phyloP scores from a whole-genome alignment of 2,329 filamentous ascomycete species.

The Aureobasidium sp. region DNA sequence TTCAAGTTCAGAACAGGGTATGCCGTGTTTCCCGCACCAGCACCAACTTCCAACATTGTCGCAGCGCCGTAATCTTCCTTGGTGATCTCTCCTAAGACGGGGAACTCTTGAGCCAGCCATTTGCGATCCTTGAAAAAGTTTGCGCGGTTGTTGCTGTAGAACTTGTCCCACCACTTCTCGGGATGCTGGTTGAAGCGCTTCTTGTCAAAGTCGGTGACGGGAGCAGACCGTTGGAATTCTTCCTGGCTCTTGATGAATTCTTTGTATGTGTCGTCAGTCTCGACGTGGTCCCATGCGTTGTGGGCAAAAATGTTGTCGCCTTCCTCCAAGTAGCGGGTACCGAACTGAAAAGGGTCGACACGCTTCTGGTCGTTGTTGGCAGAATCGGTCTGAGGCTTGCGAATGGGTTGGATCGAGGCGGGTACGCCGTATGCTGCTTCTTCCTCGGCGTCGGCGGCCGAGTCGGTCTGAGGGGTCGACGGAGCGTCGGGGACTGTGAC shows the following conservation, averaged over 20 bases:
- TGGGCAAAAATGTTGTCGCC: conserved; percentile 90
- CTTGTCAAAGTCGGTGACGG: conserved; percentile 90
- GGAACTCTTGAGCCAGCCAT: conserved; percentile 95
- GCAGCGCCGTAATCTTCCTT: conserved; percentile 60
- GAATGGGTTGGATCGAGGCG: conserved; percentile 38
- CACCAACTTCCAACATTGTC: conserved; percentile 81
- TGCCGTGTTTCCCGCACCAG: conserved; percentile 91
- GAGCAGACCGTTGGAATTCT: conserved; percentile 72
- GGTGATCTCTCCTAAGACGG: conserved; percentile 71
- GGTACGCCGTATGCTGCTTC: conserved; percentile 46
- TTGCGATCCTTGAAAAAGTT: conserved; percentile 99
- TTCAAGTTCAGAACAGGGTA: conserved; percentile 85
- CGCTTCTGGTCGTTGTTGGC: conserved; percentile 74
- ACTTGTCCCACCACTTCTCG: conserved; percentile 95
- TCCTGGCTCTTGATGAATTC: conserved; percentile 81
- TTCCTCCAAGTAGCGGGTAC: conserved; percentile 75
- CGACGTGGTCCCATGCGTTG: conserved; percentile 98
- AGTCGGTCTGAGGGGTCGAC: conserved; percentile 18
- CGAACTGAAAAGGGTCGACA: conserved; percentile 91
- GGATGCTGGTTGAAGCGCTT: conserved; percentile 82
- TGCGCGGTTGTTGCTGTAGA: conserved; percentile 94
- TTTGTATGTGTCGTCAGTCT: conserved; percentile 82
- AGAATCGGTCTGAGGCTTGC: conserved; percentile 52
- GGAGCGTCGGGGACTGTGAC: conserved; percentile 37
- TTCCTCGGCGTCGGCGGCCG: conserved; percentile 10